These are phyloP conservation scores for Phytophthora meadii DNA, from an alignment of 352 stramenopile species.

Conservation along the genomic window DNA sequence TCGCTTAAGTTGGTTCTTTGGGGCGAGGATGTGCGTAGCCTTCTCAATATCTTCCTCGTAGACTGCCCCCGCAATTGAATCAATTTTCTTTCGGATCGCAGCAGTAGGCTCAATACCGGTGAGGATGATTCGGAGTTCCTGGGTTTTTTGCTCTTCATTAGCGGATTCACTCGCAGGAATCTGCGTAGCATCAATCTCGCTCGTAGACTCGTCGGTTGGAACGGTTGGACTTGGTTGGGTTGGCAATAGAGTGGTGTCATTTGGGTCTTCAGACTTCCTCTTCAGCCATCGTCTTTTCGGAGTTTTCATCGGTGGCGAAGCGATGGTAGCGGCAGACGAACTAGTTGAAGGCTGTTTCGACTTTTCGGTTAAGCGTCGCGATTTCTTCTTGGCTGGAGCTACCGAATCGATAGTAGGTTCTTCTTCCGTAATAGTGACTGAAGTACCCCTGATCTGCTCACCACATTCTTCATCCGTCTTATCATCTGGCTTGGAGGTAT, in stretches of 20 bases:
- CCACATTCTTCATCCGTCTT: slow-evolving; percentile 33
- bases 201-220: slow-evolving; percentile 34
- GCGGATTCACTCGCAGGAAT: slow-evolving; percentile 19
- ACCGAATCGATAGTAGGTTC: slow-evolving; percentile 1
- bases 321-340: not conserved
- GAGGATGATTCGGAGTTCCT: slow-evolving; percentile 50
- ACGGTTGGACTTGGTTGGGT: slow-evolving; percentile 28
- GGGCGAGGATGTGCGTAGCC: slow-evolving; percentile 58
- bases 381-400: slow-evolving; percentile 19
- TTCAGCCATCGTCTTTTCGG: slow-evolving; percentile 48
- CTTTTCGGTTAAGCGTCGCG: slow-evolving; percentile 10
- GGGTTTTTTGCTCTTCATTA: slow-evolving; percentile 14
- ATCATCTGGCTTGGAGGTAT: slow-evolving; percentile 23
- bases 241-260: slow-evolving; percentile 23
- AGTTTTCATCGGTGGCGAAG: slow-evolving; percentile 38
- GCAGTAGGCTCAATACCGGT: slow-evolving; percentile 56
- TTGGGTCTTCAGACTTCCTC: slow-evolving; percentile 42
- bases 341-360: not conserved
- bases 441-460: slow-evolving; percentile 14
- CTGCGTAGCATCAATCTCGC: slow-evolving; percentile 29
- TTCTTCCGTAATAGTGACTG: slow-evolving; percentile 8
- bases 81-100: slow-evolving; percentile 51
- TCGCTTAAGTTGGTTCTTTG: slow-evolving; percentile 53
- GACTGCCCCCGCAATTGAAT: slow-evolving; percentile 43
- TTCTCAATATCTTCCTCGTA: slow-evolving; percentile 57